These are phyloP conservation scores for Leccinum boreale DNA, from an alignment of 768 basidiomycete species.

Conservation along the genomic window DNA sequence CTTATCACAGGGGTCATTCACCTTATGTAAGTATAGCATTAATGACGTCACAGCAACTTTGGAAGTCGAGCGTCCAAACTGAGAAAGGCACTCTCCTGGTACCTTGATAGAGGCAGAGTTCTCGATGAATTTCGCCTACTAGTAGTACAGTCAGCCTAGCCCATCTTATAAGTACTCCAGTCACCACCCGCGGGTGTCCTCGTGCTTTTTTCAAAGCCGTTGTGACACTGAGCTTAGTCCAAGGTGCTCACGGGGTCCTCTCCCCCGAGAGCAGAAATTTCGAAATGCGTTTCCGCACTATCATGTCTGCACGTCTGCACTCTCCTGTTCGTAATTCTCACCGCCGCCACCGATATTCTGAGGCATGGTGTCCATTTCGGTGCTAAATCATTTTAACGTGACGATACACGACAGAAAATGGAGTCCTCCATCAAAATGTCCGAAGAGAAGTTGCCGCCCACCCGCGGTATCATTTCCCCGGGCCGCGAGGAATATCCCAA, in stretches of 20 bases:
- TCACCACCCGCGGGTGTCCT: not conserved
- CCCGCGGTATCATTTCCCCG: not conserved
- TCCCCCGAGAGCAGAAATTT: too few relatives aligned
- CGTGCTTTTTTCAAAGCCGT: not conserved
- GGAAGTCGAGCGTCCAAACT: not conserved
- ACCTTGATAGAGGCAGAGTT: not conserved
- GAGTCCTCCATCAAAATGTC: not conserved
- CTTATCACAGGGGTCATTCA: not conserved
- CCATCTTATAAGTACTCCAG: conserved; percentile 1
- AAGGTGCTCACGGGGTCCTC: too few relatives aligned
- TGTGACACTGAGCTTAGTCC: too few relatives aligned
- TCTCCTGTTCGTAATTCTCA: not conserved
- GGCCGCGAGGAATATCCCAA: not conserved
- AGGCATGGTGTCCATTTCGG: conserved; percentile 6
- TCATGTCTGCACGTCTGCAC: conserved; percentile 5
- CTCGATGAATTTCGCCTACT: not conserved
- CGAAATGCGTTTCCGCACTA: too few relatives aligned
- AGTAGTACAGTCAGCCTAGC: not conserved
- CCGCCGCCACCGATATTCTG: not conserved
- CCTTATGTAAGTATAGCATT: not conserved
- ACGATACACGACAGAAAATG: not conserved
- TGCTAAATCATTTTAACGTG: not conserved
- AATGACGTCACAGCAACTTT: not conserved
- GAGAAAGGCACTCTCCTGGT: not conserved
- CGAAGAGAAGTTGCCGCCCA: not conserved